A percentile compares a stretch with the other conserved stretches of the same genome.
phyloP scores from a whole-genome alignment of 192 early-diverging fungal genomes.

The Rhizophagus clarus region DNA sequence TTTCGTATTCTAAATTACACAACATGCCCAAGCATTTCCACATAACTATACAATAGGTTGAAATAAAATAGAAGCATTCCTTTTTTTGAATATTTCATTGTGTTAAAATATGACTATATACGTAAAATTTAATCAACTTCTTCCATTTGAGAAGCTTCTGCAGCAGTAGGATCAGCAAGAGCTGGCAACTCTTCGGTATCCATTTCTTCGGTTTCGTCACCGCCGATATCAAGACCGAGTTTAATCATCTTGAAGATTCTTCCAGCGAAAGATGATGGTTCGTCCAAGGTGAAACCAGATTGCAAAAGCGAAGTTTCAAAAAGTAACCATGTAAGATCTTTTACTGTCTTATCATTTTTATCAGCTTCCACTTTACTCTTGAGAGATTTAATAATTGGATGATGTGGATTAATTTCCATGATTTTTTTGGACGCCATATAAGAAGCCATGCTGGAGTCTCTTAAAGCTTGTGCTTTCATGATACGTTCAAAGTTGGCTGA shows the following conservation, averaged over 20 bases:
- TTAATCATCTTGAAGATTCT: constrained; percentile 99
- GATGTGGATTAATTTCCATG: constrained; percentile 95
- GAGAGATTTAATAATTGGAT: constrained; percentile 94
- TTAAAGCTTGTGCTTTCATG: constrained; percentile 99
- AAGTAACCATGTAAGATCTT: constrained; percentile 93
- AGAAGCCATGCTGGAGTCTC: constrained; percentile 97
- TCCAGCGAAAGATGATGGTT: constrained; percentile 87
- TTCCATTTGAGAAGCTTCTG: constrained; percentile 29
- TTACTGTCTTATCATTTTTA: constrained; percentile 99
- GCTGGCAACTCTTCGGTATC: constrained; percentile 5
- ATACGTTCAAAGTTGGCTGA: constrained; percentile 99
- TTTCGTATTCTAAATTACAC: too few relatives aligned
- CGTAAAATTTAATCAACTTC: constrained; percentile 19
- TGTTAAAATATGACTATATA: neutral
- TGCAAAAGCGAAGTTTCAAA: constrained; percentile 94
- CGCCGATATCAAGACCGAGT: constrained; percentile 95
- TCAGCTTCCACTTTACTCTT: constrained; percentile 91
- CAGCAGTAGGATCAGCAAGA: neutral
- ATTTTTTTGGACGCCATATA: constrained; percentile 99
- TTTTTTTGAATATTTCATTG: neutral
- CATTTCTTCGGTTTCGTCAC: constrained; percentile 54
- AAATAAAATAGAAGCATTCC: neutral
- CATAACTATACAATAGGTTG: too few relatives aligned
- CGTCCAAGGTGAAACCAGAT: constrained; percentile 97
- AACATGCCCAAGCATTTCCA: too few relatives aligned